Conservation (phyloP, 305 asterid species). For the Solanum hybrid region DNA sequence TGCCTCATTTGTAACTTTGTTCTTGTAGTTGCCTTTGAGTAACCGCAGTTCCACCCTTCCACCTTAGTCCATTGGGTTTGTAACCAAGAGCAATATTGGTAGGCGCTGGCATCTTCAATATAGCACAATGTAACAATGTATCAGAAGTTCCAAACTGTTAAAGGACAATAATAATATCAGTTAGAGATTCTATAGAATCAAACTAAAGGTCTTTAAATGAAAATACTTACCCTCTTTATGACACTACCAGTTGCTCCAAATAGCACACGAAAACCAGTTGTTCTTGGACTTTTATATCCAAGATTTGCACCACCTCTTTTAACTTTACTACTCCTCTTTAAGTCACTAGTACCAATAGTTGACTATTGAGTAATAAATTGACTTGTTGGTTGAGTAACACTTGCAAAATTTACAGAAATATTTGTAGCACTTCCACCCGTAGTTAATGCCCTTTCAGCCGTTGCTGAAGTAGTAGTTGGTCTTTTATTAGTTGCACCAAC, state of each 20-base stretch:
- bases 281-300: neutral
- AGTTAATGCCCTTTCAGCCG: neutral
- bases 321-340: neutral
- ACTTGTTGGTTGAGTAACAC: neutral
- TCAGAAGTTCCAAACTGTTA: no score
- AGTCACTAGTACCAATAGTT: neutral
- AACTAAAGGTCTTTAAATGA: neutral
- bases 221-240: neutral
- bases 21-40: neutral
- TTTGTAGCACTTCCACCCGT: neutral
- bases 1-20: neutral
- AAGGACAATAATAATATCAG: neutral
- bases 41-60: neutral
- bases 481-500: neutral
- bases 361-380: neutral
- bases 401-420: neutral
- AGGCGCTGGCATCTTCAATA: neutral
- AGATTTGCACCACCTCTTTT: neutral
- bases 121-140: neutral
- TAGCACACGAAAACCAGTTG: neutral
- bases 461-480: neutral
- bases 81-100: neutral
- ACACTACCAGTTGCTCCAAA: neutral
- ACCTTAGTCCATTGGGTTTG: neutral
- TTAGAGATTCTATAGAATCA: neutral